phyloP scores from a whole-genome alignment of 352 stramenopile genomes.

The Globisporangium cystogenes region DNA sequence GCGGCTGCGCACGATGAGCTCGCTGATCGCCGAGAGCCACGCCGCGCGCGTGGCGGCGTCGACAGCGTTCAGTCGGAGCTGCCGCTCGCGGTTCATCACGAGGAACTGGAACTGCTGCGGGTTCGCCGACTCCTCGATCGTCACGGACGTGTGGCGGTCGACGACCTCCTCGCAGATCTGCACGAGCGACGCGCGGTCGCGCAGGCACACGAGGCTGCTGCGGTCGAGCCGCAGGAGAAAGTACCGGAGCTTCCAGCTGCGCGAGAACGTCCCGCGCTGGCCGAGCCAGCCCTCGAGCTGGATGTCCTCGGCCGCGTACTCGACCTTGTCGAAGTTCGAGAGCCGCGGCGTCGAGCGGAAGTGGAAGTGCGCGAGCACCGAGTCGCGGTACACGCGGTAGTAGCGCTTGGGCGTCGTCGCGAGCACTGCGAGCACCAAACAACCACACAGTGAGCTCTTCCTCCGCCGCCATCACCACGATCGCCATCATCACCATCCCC shows the following conservation, averaged over 20 bases:
- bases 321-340: constrained; percentile 46
- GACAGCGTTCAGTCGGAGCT: constrained; percentile 66
- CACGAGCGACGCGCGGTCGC: constrained; percentile 65
- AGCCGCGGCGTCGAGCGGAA: constrained; percentile 28
- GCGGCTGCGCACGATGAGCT: constrained; percentile 75
- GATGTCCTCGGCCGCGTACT: constrained; percentile 72
- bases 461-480: background rate
- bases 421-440: background rate
- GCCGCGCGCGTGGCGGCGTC: constrained; percentile 42
- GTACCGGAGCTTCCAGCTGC: constrained; percentile 83
- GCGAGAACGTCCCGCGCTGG: constrained; percentile 53
- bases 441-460: background rate
- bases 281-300: constrained; percentile 76
- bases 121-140: constrained; percentile 55
- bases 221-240: constrained; percentile 67
- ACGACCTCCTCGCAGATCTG: constrained; percentile 65
- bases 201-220: constrained; percentile 72
- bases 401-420: constrained; percentile 22
- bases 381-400: constrained; percentile 68
- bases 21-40: constrained; percentile 75
- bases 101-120: constrained; percentile 79
- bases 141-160: constrained; percentile 67
- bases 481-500: background rate
- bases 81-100: constrained; percentile 64
- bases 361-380: constrained; percentile 59